phyloP scores from a whole-genome alignment of 495 filamentous ascomycete species.

The Neurospora cerealis region DNA sequence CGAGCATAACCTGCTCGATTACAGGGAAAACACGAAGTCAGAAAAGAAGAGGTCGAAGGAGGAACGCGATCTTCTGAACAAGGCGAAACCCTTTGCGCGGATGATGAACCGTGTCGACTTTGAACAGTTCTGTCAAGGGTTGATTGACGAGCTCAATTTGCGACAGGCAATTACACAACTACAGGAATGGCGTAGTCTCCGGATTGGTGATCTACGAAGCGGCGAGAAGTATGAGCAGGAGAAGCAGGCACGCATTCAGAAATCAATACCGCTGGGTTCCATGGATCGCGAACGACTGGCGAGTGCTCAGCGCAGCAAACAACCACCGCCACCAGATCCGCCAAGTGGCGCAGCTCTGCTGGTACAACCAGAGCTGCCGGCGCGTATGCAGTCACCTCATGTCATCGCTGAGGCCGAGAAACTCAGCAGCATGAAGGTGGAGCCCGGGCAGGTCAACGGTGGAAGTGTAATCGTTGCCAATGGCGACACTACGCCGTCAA shows the following conservation, averaged over 20 bases:
- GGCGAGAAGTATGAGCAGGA: constrained; percentile 95
- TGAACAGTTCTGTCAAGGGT: constrained; percentile 67
- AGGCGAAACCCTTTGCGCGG: constrained; percentile 88
- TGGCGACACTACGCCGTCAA: constrained; percentile 21
- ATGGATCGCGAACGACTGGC: constrained; percentile 72
- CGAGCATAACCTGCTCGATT: constrained; percentile 86
- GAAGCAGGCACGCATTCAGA: constrained; percentile 66
- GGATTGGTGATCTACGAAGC: constrained; percentile 69
- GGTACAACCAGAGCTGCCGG: constrained; percentile 64
- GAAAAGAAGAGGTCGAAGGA: constrained; percentile 97
- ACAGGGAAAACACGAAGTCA: constrained; percentile 70
- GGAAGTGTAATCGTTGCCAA: constrained; percentile 30
- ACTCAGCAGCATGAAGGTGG: constrained; percentile 15
- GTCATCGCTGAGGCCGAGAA: constrained; percentile 6
- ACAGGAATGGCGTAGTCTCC: constrained; percentile 84
- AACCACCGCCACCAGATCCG: constrained; percentile 52
- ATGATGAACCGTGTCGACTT: constrained; percentile 96
- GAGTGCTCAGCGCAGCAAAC: constrained; percentile 47
- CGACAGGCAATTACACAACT: constrained; percentile 82
- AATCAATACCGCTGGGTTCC: constrained; percentile 57
- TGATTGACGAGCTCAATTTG: constrained; percentile 84
- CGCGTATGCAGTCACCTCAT: constrained; percentile 28
- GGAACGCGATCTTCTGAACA: constrained; percentile 79
- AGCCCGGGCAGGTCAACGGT: constrained; percentile 28
- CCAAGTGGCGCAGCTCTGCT: constrained; percentile 61